Evolutionary conservation across 768 basidiomycete genomes (phyloP), one percentile per base, ranked within the genome.

Genomic region (Rhizopogon salebrosus): DNA sequence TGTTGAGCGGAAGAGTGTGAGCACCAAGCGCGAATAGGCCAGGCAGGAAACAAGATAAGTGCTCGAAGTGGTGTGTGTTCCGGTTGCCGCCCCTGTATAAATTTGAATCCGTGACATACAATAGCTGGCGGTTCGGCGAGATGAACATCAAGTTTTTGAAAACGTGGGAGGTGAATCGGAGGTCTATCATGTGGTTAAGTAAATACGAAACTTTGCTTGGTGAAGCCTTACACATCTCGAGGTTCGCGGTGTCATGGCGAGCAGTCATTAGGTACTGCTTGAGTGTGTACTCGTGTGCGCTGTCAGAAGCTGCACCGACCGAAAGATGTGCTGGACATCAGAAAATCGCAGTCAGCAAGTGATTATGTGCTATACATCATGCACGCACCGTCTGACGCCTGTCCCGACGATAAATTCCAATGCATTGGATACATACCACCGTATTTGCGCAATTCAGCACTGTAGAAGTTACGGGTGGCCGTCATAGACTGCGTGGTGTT

Each of bases 1-100:
- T 67, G 52, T 83, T 74, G 48, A 85, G 69, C 23, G 80, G 80
- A 45, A 89, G 75, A 10, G 77, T 77, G 56, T 84, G 77, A 4
- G 70, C 85, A 23, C 89, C 88, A 3, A 91, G 74, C 4, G 88
- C 86, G 45, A 91, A 72, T 14, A 89, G 70, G 14, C 89, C 88
- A 0, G 87, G 87, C 43, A 88, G 74, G 71, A 89, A 91, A 66
- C 88, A 89, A 10, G 87, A 82, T 24, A 91, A 70, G 60, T 91
- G 88, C 56, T 90, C 88, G 50, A 89, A 80, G 20, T 64, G 60
- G 57, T 85, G 80, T 9, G 75, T 71, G 22, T 78, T 73, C 14
- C 60, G 54, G 24, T 64, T 69, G 9, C 58, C 57, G 27, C 69
- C 64, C 37, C 65, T 61, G 24, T 52, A 55, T 1, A 63, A 63